Base-by-base conservation (phyloP, 805 yeast species). In the Spathaspora girioi region DNA sequence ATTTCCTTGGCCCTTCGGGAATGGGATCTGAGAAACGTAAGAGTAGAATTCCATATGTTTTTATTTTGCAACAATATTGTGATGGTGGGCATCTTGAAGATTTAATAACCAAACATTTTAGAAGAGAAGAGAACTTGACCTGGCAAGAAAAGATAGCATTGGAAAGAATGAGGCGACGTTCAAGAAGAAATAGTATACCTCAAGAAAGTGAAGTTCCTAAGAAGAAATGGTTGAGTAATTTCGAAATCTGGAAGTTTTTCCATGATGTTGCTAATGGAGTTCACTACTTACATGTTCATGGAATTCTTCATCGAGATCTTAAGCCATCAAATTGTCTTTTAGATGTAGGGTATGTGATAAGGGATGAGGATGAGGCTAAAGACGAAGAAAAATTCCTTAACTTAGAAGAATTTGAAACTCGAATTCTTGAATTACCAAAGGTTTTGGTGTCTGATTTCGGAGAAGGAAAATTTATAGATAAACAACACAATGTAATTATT, bases 321-420 rank as follows among this genome's bases (percentile, higher is more conserved):
- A 91, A 91, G 59, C 97, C 97, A 0, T 87, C 96, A 1, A 91
- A 91, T 60, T 89, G 96, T 68, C 71, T 91, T 26, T 68, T 91
- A 46, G 81, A 77, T 49, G 58, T 64, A 1, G 59, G 58, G 20
- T 77, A 65, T 48, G 54, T 46, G 7, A 44, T 31, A 15, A 54
- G 48, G 9, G 35, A 32, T 19, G 35, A 38, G 6, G 27, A 14
- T 15, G 26, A 23, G 26, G 26, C 6, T 23, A 23, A 23, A 6
- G 45, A 49, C 3, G 17, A 41, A 12, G 17, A 26, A 8, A n/a
- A 9, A 45, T 56, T 18, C 23, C 15, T 38, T 26, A 23, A 17
- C 32, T 27, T 26, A 10, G 46, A 47, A 17, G 59, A 53, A 3
- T 58, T 62, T 20, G 63, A 59, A 19, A 52, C 51, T 11, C 54